Conservation (phyloP, 1,139 yeast genomes). For the Saccharomyces hybrid region DNA sequence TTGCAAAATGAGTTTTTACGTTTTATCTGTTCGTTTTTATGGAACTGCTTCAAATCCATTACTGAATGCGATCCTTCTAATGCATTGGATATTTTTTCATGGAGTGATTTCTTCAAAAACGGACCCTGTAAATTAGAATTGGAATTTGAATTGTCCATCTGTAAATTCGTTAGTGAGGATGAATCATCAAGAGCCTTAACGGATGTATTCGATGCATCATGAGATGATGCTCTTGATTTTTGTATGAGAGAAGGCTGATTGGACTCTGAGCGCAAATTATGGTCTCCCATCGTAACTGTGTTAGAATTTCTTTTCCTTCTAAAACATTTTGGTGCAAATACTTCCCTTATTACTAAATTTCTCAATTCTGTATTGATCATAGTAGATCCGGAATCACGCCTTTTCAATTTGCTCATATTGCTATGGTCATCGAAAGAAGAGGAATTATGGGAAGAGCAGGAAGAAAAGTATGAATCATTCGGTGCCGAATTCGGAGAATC, state of each 20-base stretch:
- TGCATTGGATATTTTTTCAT: conserved; percentile 23
- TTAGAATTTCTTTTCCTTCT: conserved; percentile 8
- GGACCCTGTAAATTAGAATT: conserved; percentile 14
- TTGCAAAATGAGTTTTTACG: background rate
- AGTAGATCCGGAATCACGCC: conserved; percentile 47
- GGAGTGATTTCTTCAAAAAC: conserved; percentile 16
- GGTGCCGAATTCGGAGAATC: conserved; percentile 45
- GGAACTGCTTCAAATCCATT: conserved; percentile 28
- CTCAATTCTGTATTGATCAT: conserved; percentile 57
- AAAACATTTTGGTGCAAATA: conserved; percentile 48
- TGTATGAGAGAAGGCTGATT: background rate
- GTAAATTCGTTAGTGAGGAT: background rate
- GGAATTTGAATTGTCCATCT: background rate
- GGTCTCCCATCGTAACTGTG: conserved; percentile 1
- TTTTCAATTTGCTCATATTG: conserved; percentile 1
- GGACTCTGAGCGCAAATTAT: conserved; percentile 1
- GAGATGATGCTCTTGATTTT: conserved; percentile 11
- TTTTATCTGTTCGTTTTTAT: conserved; percentile 15
- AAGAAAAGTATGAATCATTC: conserved; percentile 24
- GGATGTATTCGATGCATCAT: conserved; percentile 8
- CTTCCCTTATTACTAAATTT: conserved; percentile 61
- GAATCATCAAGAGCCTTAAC: conserved; percentile 4
- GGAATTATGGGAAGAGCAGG: conserved; percentile 6
- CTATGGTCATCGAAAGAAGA: background rate
- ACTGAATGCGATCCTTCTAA: conserved; percentile 26